Base-by-base conservation (phyloP, 2,329 filamentous ascomycete genomes). In the Paraphoma chrysanthemicola region DNA sequence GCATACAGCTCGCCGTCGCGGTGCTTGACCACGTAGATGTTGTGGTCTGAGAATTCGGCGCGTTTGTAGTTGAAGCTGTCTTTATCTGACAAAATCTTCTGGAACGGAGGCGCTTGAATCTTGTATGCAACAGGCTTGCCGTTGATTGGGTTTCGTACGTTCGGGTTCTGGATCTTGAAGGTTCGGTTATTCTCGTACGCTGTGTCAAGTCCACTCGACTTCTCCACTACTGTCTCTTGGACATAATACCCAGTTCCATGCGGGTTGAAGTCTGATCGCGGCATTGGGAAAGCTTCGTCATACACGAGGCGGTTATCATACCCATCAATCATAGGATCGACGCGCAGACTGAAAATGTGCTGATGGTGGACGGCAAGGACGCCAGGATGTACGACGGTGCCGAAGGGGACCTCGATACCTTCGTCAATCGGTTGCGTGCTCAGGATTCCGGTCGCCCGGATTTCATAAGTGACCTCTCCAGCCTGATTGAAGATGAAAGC, bases 401-500 rank as follows among this genome's bases (percentile, higher is more conserved):
- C 88, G 79, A 85, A 90, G 2, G 86, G 84, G 3, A 90, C 87
- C 11, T 83, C 83, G 48, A 87, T 72, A 12, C 85, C 86, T 56
- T 88, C 84, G 55, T 90, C 87, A 61, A 90, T 87, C 3, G 87
- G 88, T 53, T 88, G 85, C 0, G 88, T 89, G 52, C 84, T 88
- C 16, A 90, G 78, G 55, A 90, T 89, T 5, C 88, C 88, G 1
- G 88, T 90, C 14, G 88, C 88, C 36, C 87, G 85, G 43, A 89
- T 85, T 71, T 91, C 88, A 67, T 90, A 88, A 62, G 82, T 81
- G 45, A 90, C 69, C 66, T 89, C 87, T 53, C 86, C 88, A 2
- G 88, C 88, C 70, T 90, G 88, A 71, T 90, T 89, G 78, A 91
- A 90, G 50, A 88, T 85, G 75, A 88, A 91, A 2, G 88, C 87